phyloP scores from a whole-genome alignment of 2,329 filamentous ascomycete species.

The Verticillium zaregamsianum region DNA sequence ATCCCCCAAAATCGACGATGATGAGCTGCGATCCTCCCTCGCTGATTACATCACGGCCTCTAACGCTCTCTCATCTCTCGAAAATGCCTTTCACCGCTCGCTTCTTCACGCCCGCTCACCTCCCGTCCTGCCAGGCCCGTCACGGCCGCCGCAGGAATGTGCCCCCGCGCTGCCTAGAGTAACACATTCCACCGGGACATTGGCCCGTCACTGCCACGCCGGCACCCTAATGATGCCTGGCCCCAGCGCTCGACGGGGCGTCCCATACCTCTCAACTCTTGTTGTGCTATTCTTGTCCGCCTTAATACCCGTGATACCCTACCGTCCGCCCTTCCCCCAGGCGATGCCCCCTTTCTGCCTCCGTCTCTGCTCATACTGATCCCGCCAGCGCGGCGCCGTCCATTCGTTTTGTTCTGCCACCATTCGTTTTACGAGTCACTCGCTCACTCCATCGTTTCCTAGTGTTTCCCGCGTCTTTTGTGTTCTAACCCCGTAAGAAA shows the following conservation, averaged over 20 bases:
- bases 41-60: not conserved
- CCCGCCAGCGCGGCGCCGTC: not conserved
- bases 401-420: not conserved
- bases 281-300: not conserved
- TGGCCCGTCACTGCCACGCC: not conserved
- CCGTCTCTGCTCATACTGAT: not conserved
- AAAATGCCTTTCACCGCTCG: not conserved
- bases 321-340: not conserved
- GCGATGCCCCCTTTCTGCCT: not conserved
- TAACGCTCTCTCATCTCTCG: not conserved
- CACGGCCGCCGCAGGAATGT: not conserved
- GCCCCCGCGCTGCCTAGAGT: conserved; percentile 1
- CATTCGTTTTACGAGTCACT: not conserved
- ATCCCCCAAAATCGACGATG: not conserved
- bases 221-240: not conserved
- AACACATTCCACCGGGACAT: conserved; percentile 5
- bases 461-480: not conserved
- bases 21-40: not conserved
- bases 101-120: not conserved
- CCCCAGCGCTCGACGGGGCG: not conserved
- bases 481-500: not conserved
- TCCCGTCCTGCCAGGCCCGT: not conserved
- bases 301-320: not conserved
- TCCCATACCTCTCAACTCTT: not conserved
- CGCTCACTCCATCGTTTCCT: not conserved